Conservation (phyloP, 176 grass and related monocot genomes). For the Chrysopogon serrulatus region DNA sequence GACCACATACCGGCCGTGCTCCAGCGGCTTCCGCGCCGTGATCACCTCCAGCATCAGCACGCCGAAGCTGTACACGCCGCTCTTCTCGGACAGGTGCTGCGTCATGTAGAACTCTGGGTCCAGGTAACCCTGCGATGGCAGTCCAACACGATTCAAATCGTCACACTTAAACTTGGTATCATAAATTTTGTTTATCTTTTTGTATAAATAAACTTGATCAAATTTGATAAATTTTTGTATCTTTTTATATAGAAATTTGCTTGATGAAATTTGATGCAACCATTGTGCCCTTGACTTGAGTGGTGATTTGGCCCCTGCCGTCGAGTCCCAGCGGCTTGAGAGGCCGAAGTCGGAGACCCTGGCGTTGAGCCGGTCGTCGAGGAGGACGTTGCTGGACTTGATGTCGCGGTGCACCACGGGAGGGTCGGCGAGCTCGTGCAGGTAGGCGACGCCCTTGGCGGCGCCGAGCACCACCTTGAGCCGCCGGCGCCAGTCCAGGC, state of each 20-base stretch:
- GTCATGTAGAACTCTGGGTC: conserved; percentile 77
- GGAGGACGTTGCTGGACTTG: conserved; percentile 80
- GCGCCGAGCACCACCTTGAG: too few species aligned
- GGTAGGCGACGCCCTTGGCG: conserved; percentile 66
- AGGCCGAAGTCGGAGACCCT: conserved; percentile 88
- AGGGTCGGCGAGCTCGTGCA: conserved; percentile 79
- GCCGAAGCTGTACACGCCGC: conserved; percentile 65
- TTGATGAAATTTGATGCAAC: too few species aligned
- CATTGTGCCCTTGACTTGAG: conserved; percentile 93
- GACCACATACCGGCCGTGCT: conserved; percentile 55
- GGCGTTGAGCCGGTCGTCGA: conserved; percentile 71
- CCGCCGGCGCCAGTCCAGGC: too few species aligned
- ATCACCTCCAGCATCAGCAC: too few species aligned
- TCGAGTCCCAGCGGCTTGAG: conserved; percentile 55
- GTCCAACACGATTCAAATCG: too few species aligned
- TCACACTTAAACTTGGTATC: too few species aligned
- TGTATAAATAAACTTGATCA: too few species aligned
- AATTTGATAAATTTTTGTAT: too few species aligned
- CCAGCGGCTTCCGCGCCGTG: conserved; percentile 63
- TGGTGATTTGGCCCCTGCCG: conserved; percentile 42
- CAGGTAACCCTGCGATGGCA: conserved; percentile 69
- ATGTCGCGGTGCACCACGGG: conserved; percentile 83
- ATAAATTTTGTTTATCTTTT: too few species aligned
- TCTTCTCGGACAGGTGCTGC: conserved; percentile 60
- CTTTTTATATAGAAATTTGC: too few species aligned